Evolutionary conservation across 768 basidiomycete genomes (phyloP), one percentile per base, ranked within the genome.

Genomic region (Kwoniella bestiolae): DNA sequence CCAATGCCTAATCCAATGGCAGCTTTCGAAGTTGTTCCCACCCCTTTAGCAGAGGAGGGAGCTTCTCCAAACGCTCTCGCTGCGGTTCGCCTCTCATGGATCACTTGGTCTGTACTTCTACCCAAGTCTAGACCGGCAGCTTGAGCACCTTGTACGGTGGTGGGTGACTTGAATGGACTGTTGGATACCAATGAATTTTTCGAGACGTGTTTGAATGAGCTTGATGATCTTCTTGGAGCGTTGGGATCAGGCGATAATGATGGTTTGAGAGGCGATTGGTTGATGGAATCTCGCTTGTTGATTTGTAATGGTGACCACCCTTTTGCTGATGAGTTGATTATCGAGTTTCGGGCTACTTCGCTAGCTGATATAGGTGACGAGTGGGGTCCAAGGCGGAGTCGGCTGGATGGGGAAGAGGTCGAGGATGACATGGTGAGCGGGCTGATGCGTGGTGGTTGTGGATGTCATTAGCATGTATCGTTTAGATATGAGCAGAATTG

Each of bases 121-220:
- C 64, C 70, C 52, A 71, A 52, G 18, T 59, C 51, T 23, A 73
- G 44, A 2, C 76, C 76, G 11, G 71, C 69, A 14, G 76, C 69
- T 46, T 73, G 71, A 34, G 60, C 66, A 18, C 70, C 71, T 65
- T 74, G 76, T 18, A 65, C 56, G 0, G 76, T 75, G 3, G 58
- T 57, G 3, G 66, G 70, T 23, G 51, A 73, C 56, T 82, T 82
- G 79, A 82, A 82, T 0, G 77, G 75, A 26, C 78, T 79, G 57
- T 80, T 81, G 46, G 75, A 76, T 34, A 82, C 81, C 32, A 82
- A 75, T 9, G 75, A 76, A 62, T 81, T 80, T 34, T 59, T 70
- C 14, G 79, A 76, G 38, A 82, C 77, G 62, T 82, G 81, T 69
- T 82, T 82, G 77, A 80, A 82, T 16, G 70, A 74, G n/a, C 70